Percentiles rank a stretch among this genome's conserved stretches.
Conservation (phyloP, 441 rosid species). For the Eugenia klotzschiana region DNA sequence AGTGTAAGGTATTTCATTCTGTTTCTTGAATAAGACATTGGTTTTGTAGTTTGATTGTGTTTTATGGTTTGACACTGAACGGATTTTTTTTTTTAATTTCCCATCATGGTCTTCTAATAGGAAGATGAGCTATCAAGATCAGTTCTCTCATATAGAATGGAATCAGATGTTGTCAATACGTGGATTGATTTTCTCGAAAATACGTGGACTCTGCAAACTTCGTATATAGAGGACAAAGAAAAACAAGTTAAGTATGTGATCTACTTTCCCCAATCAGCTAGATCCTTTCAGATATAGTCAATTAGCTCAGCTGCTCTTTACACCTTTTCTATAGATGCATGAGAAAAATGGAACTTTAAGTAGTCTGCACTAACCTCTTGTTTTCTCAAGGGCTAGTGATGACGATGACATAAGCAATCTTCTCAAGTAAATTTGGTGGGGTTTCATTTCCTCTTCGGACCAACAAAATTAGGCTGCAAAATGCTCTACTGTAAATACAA, state of each 20-base stretch:
- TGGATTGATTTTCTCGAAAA: constrained; percentile 67
- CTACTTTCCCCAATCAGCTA: background rate
- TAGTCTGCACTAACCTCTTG: background rate
- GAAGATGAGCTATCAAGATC: constrained; percentile 83
- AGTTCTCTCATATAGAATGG: constrained; percentile 46
- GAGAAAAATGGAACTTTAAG: background rate
- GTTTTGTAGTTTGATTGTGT: background rate
- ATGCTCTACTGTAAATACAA: background rate
- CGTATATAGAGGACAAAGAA: constrained; percentile 33
- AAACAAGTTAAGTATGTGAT: constrained; percentile 65
- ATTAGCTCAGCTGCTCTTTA: background rate
- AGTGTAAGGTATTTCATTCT: constrained; percentile 38
- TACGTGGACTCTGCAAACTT: constrained; percentile 42
- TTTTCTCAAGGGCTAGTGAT: background rate
- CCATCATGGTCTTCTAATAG: constrained; percentile 21
- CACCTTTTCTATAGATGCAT: background rate
- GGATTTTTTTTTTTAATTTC: background rate
- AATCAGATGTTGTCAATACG: constrained; percentile 56
- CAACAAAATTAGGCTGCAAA: background rate
- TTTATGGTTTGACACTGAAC: background rate
- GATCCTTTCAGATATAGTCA: background rate
- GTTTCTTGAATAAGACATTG: background rate
- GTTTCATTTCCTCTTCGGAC: background rate
- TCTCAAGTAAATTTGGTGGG: background rate
- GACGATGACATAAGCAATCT: background rate